Evolutionary conservation across 495 filamentous ascomycete species (phyloP).

Genomic region (Penicillium coffeae): DNA sequence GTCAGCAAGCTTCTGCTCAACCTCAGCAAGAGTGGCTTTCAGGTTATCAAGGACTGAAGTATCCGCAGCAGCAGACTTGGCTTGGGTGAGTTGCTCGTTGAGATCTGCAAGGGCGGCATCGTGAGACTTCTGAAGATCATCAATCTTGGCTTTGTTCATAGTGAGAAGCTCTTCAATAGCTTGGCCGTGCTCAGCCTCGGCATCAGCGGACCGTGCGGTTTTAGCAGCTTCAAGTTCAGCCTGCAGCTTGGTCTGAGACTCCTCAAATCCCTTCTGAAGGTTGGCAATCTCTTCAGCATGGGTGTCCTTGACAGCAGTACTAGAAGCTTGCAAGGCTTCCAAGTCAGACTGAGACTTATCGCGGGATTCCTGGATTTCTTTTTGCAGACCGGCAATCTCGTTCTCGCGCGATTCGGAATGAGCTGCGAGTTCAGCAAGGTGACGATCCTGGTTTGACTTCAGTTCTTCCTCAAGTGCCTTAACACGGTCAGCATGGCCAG

Average conservation of each 20-base stretch:
- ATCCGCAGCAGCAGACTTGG: conserved; percentile 36
- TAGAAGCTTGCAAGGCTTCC: conserved; percentile 27
- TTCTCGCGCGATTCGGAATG: conserved; percentile 30
- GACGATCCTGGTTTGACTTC: conserved; percentile 26
- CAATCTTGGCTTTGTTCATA: conserved; percentile 36
- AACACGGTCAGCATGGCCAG: conserved; percentile 29
- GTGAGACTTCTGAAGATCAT: conserved; percentile 38
- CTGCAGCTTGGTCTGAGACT: conserved; percentile 29
- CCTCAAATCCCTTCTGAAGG: conserved; percentile 26
- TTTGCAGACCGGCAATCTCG: conserved; percentile 33
- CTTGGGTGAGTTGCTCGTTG: conserved; percentile 32
- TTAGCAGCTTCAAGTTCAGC: conserved; percentile 32
- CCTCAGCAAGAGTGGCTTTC: conserved; percentile 33
- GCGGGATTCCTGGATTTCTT: conserved; percentile 30
- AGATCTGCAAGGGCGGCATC: conserved; percentile 29
- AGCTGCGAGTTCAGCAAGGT: conserved; percentile 28
- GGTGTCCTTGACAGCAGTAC: conserved; percentile 16
- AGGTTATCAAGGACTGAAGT: conserved; percentile 35
- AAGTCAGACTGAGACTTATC: conserved; percentile 32
- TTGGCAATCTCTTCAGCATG: conserved; percentile 9
- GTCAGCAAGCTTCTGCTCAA: conserved; percentile 36
- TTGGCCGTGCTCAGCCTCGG: conserved; percentile 41
- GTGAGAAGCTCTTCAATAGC: conserved; percentile 47
- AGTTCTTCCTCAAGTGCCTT: conserved; percentile 38
- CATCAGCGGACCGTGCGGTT: conserved; percentile 30